Percentiles rank a stretch among this genome's conserved stretches.
Conservation (phyloP, 352 stramenopile species). For the Halophytophthora batemanensis region DNA sequence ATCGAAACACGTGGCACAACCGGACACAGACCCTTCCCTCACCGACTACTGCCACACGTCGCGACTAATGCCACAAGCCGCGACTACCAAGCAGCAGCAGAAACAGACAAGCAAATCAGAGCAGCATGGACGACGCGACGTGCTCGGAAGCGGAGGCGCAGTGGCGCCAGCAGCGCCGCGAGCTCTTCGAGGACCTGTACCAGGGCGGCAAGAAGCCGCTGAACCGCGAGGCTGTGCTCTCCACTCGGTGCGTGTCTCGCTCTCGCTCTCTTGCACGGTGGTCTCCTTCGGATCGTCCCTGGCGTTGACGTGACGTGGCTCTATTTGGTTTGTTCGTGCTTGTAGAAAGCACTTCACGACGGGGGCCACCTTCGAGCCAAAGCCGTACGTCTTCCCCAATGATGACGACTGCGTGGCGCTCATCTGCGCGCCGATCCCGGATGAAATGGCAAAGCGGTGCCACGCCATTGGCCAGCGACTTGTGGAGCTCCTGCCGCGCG, state of each 20-base stretch:
- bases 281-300: too few relatives aligned
- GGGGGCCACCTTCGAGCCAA: constrained; percentile 36
- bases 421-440: constrained; percentile 43
- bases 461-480: constrained; percentile 41
- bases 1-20: too few relatives aligned
- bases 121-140: constrained; percentile 12
- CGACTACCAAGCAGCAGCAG: constrained; percentile 10
- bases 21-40: too few relatives aligned
- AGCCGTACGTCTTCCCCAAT: constrained; percentile 44
- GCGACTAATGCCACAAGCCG: background rate
- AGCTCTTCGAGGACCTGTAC: constrained; percentile 42
- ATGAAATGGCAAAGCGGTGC: constrained; percentile 32
- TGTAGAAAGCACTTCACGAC: constrained; percentile 32
- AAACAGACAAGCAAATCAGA: too few relatives aligned
- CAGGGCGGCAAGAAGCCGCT: constrained; percentile 31
- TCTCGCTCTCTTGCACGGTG: too few relatives aligned
- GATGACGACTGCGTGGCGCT: constrained; percentile 46
- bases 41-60: too few relatives aligned
- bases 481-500: constrained; percentile 37
- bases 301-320: too few relatives aligned
- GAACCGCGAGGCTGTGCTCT: constrained; percentile 31
- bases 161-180: constrained; percentile 32
- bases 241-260: constrained; percentile 26
- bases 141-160: constrained; percentile 33
- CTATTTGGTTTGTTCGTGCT: background rate